Base-by-base conservation (phyloP, 2,329 filamentous ascomycete species). In the Rosellinia necatrix region DNA sequence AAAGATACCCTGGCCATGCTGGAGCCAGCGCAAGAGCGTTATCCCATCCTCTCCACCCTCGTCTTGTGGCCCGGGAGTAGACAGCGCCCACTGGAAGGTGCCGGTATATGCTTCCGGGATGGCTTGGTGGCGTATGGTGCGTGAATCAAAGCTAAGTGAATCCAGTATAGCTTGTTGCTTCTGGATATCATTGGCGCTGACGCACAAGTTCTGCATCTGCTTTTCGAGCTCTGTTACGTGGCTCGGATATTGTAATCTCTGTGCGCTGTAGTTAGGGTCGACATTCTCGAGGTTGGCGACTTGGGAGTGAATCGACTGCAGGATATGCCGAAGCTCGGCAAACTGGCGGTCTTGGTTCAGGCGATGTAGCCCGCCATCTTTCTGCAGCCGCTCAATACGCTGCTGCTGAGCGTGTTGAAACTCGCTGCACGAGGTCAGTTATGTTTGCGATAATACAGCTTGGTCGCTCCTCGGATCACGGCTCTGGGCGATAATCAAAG, bases 21-120 rank as follows among this genome's bases (percentile, higher is more conserved):
- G 48, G 9, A 74, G 66, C 71, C 70, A 73, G 19, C 50, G 22
- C 5, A 40, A 21, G 4, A 58, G 44, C 8, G 47, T 50, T 6
- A 6, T 29, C 19, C 38, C 46, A 12, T 34, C 21, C 30, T 43
- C 21, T 30, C 7, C 24, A 12, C 50, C 35, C 37, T 59, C 25
- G 10, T 27, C 19, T 30, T 22, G 17, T 6, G 49, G 19, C 21
- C 57, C 38, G 25, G 29, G 25, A 4, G 34, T 54, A 34, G 24
- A 62, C 17, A 64, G 53, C 1, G 54, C 53, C 63, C 61, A 63
- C 34, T 44, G 24, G 38, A 65, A 62, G 9, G 61, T 65, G 6
- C 29, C 41, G n/a, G 43, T 25, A 29, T 65, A 55, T 22, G 59
- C 63, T 12, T 58, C 53, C 9, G 56, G 19, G 21, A 63, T 62